Evolutionary conservation across 176 grass and related monocot species (phyloP).

Genomic region (Dactylis glomerata): DNA sequence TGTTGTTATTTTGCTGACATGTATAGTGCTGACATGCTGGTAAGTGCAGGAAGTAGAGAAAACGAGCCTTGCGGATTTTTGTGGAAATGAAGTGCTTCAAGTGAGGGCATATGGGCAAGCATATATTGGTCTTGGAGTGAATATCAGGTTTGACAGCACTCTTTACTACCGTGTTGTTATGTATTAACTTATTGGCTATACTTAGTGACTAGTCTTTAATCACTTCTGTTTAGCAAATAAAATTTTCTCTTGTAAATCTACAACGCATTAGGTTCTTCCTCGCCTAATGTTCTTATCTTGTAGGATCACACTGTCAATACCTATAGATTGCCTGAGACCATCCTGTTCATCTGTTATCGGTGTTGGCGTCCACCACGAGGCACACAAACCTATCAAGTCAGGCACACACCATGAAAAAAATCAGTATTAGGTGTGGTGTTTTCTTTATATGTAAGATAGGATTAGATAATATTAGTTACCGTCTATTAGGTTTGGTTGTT

Average conservation of each 20-base stretch:
- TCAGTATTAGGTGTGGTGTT: background rate
- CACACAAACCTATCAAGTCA: background rate
- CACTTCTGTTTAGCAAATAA: background rate
- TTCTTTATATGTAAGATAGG: background rate
- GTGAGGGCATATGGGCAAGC: slow-evolving; percentile 88
- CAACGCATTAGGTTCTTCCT: background rate
- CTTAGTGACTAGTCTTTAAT: slow-evolving; percentile 2
- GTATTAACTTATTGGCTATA: background rate
- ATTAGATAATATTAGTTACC: background rate
- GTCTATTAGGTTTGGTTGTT: background rate
- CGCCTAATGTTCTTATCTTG: background rate
- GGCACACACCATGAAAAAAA: background rate
- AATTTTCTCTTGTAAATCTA: background rate
- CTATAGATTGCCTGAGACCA: background rate
- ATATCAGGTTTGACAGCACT: slow-evolving; percentile 71
- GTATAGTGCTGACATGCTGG: background rate
- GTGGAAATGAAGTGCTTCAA: slow-evolving; percentile 85
- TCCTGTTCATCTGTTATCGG: background rate
- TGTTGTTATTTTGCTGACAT: slow-evolving; percentile 1
- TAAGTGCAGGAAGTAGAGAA: slow-evolving; percentile 48
- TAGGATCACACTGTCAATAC: background rate
- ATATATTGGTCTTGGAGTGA: slow-evolving; percentile 86
- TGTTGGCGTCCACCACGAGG: background rate
- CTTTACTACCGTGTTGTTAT: background rate
- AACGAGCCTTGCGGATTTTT: slow-evolving; percentile 45